Base-by-base conservation (phyloP, 2,329 filamentous ascomycete species). In the Pyrenophora graminea region DNA sequence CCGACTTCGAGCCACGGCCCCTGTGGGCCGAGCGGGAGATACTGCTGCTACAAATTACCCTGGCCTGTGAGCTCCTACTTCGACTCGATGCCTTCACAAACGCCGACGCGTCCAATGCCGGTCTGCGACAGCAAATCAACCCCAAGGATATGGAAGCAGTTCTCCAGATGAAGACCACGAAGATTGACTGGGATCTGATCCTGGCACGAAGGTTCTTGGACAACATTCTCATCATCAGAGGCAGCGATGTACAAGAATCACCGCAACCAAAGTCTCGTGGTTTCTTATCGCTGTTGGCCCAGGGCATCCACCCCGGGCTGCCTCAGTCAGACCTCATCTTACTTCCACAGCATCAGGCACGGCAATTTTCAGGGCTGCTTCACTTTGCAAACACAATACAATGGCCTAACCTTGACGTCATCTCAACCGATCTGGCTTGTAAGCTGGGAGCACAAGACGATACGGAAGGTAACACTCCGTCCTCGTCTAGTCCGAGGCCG, bases 161-260 rank as follows among this genome's bases (percentile, higher is more conserved):
- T 45, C 73, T 77, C 39, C 72, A 72, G 18, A 62, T 79, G 37
- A 76, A 78, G 48, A 78, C 75, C n/a, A 69, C 72, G 4, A 83
- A 84, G 58, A 72, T 80, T 4, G 77, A 82, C 45, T 84, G 82
- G 82, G 81, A 83, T 64, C 66, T 85, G 19, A 72, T 84, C 2
- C 72, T 81, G 15, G 79, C 79, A 6, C 75, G 79, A 18, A 74
- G 79, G 2, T 82, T 83, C 43, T 66, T 83, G 27, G 77, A 82
- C 37, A 82, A 78, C 42, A 69, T 83, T n/a, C 63, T 72, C 15
- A 72, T 80, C 13, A 59, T 70, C 25, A 67, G 66, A 37, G 60
- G 61, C 39, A 55, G 53, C 6, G 59, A 67, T 15, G 44, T 45
- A 6, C 56, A 58, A 15, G 40, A 48, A 13, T 45, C 55, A 2